Percentiles rank a stretch among this genome's conserved stretches.
These are phyloP conservation scores for Plectranthus barbatus DNA, from an alignment of 257 asterid species.

Conservation along the genomic window DNA sequence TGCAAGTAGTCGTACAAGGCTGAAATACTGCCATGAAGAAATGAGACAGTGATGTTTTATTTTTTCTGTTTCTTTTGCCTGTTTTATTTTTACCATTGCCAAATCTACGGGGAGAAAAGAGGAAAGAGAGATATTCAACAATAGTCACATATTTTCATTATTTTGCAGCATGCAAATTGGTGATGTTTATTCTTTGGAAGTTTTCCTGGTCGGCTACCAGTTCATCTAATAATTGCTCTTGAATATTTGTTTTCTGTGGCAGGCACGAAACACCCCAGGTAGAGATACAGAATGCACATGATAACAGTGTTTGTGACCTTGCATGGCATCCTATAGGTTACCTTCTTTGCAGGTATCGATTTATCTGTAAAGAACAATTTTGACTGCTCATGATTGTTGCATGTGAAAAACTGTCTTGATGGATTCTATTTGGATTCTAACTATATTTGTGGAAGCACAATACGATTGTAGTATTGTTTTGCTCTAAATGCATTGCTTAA, in stretches of 20 bases:
- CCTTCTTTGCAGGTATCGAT: slow-evolving; percentile 79
- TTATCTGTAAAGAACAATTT: neutral
- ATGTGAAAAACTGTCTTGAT: neutral
- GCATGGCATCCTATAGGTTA: slow-evolving; percentile 99
- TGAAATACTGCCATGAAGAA: no score
- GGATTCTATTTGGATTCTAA: no score
- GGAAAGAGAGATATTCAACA: neutral
- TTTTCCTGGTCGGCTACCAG: slow-evolving; percentile 4
- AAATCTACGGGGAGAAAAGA: neutral
- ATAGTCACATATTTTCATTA: neutral
- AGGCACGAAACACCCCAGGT: slow-evolving; percentile 97
- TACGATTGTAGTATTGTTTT: slow-evolving; percentile 6
- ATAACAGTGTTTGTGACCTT: slow-evolving; percentile 94
- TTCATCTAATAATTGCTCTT: slow-evolving; percentile 14
- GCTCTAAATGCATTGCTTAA: neutral
- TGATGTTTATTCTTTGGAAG: neutral
- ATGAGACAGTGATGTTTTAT: no score
- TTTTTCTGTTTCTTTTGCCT: neutral
- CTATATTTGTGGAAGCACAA: neutral
- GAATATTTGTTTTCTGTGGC: slow-evolving; percentile 23
- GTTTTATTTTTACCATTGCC: neutral
- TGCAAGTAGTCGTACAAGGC: neutral
- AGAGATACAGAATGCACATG: slow-evolving; percentile 89
- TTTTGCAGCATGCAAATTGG: neutral
- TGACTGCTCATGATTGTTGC: neutral